phyloP scores from a whole-genome alignment of 1,139 yeast genomes.

The Suhomyces atakaporum region DNA sequence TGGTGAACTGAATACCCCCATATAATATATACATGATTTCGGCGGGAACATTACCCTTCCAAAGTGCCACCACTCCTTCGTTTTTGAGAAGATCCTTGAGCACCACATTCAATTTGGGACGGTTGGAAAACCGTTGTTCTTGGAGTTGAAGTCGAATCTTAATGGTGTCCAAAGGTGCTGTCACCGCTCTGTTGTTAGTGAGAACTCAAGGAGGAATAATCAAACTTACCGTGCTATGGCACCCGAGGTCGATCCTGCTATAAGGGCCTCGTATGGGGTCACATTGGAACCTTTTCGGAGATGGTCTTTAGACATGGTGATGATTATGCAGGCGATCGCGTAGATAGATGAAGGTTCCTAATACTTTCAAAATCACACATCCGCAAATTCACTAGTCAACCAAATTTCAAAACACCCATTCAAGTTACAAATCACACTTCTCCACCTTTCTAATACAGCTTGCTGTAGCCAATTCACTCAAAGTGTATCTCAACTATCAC shows the following conservation, averaged over 20 bases:
- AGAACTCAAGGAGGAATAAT: no score
- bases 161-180: constrained; percentile 89
- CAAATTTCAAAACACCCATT: no score
- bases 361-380: no score
- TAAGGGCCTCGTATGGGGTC: constrained; percentile 42
- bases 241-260: constrained; percentile 78
- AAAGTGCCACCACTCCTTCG: constrained; percentile 56
- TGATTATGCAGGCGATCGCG: neutral
- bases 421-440: no score
- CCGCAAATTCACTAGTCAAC: no score
- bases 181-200: constrained; percentile 48
- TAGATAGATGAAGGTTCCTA: constrained; percentile 1
- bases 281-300: constrained; percentile 53
- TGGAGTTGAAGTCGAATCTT: constrained; percentile 82
- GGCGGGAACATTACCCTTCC: constrained; percentile 97
- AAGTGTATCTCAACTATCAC: no score
- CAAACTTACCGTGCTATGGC: constrained; percentile 52
- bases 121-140: constrained; percentile 25
- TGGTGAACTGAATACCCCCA: constrained; percentile 82
- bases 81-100: constrained; percentile 27
- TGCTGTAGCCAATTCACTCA: no score
- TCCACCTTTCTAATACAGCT: no score
- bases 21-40: constrained; percentile 80
- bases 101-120: constrained; percentile 36
- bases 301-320: constrained; percentile 39